Evolutionary conservation across 352 stramenopile genomes (phyloP).

Genomic region (Pythium brachiatum): DNA sequence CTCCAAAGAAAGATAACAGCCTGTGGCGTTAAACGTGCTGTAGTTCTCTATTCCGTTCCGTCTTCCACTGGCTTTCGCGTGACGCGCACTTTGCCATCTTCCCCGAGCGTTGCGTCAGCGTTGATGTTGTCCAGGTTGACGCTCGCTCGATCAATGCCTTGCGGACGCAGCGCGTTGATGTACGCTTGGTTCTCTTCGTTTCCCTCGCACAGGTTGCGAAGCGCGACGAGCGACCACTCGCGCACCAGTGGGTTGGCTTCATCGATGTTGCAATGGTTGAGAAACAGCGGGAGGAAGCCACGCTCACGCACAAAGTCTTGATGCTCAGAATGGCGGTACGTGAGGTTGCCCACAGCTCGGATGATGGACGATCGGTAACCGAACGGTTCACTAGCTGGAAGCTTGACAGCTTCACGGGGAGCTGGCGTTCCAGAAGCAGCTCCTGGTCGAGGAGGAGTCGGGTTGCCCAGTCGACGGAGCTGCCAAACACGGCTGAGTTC

Average conservation of each 20-base stretch:
- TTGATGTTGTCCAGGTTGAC: conserved; percentile 33
- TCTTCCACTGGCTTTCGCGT: conserved; percentile 6
- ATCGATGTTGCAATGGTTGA: conserved; percentile 91
- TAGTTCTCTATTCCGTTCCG: conserved; percentile 14
- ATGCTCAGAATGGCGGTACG: conserved; percentile 56
- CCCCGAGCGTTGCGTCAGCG: conserved; percentile 28
- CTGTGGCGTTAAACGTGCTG: background rate
- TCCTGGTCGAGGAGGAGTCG: conserved; percentile 14
- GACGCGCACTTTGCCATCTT: conserved; percentile 30
- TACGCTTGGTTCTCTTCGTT: conserved; percentile 72
- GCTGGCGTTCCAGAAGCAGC: background rate
- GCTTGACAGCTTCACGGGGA: background rate
- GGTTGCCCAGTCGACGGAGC: conserved; percentile 33
- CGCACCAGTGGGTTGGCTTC: conserved; percentile 84
- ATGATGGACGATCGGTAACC: conserved; percentile 80
- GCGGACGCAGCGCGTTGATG: conserved; percentile 62
- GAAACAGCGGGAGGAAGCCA: conserved; percentile 74
- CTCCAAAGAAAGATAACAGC: background rate
- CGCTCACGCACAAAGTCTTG: conserved; percentile 80
- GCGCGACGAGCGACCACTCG: conserved; percentile 86
- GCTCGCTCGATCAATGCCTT: conserved; percentile 39
- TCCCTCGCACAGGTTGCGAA: conserved; percentile 88
- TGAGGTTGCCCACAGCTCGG: conserved; percentile 79
- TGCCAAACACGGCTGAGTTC: conserved; percentile 66
- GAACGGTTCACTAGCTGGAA: conserved; percentile 36